These are phyloP conservation scores for Mitragyna speciosa DNA, from an alignment of 257 asterid genomes.

Conservation along the genomic window DNA sequence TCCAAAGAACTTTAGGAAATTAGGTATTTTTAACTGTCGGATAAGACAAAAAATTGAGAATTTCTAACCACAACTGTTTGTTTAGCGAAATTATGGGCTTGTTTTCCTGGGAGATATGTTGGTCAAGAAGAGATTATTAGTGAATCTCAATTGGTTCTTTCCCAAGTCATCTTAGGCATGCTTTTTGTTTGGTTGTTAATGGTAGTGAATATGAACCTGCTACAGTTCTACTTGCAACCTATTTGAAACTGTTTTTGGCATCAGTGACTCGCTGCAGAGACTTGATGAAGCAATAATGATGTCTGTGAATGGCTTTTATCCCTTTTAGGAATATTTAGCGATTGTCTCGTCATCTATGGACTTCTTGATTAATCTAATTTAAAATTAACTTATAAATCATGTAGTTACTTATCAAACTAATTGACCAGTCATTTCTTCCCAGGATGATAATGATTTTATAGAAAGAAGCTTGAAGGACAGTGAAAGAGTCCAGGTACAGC, in stretches of 20 bases:
- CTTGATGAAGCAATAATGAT: neutral
- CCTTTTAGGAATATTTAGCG: neutral
- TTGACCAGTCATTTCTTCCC: constrained; percentile 16
- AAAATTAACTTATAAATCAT: neutral
- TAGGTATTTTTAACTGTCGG: neutral
- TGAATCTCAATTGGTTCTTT: neutral
- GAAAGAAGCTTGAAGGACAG: constrained; percentile 59
- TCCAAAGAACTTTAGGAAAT: neutral
- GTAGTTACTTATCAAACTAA: neutral
- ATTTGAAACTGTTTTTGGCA: too few relatives aligned
- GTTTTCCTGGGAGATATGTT: neutral
- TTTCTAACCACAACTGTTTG: neutral
- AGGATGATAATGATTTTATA: constrained; percentile 55
- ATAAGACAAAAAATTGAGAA: neutral
- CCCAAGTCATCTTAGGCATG: neutral
- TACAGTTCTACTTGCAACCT: neutral
- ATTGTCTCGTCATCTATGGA: neutral
- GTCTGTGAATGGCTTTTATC: neutral
- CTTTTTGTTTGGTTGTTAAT: neutral
- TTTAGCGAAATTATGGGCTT: neutral
- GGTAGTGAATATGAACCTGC: neutral
- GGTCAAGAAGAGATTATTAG: neutral
- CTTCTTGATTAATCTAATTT: neutral
- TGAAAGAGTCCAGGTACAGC: constrained; percentile 70
- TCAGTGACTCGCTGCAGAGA: neutral